Conservation (phyloP, 2,329 filamentous ascomycete species). For the Hypoxylon sp. region DNA sequence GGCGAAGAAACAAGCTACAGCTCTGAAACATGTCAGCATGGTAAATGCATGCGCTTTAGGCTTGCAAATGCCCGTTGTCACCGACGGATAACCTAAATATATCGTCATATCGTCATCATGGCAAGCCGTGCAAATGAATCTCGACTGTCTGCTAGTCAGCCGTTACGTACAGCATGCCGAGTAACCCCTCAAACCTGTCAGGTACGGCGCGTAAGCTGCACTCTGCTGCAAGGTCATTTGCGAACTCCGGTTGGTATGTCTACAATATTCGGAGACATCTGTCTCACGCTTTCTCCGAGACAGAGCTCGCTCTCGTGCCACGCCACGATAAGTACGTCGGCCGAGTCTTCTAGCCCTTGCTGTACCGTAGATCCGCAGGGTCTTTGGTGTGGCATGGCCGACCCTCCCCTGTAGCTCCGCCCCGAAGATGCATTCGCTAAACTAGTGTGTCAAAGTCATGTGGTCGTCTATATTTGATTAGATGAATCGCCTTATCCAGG, state of each 20-base stretch:
- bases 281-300: constrained; percentile 29
- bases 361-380: constrained; percentile 9
- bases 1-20: constrained; percentile 16
- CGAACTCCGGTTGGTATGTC: constrained; percentile 7
- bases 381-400: constrained; percentile 9
- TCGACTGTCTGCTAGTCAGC: constrained; percentile 4
- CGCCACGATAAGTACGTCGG: constrained; percentile 16
- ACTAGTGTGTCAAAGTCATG: constrained; percentile 37
- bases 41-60: constrained; percentile 34
- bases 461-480: constrained; percentile 26
- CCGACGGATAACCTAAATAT: constrained; percentile 38
- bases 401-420: constrained; percentile 26
- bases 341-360: constrained; percentile 1
- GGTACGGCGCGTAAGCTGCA: constrained; percentile 33
- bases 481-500: constrained; percentile 20
- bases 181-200: constrained; percentile 34
- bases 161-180: constrained; percentile 31
- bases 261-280: constrained; percentile 14
- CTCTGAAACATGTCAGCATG: constrained; percentile 32
- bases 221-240: constrained; percentile 21
- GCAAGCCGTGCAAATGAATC: not conserved
- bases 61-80: constrained; percentile 29
- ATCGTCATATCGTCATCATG: constrained; percentile 33
- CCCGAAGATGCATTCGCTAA: constrained; percentile 38
- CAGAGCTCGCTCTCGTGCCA: constrained; percentile 20